Conservation (phyloP, 1,284 basidiomycete species). For the Schizophyllum amplum region DNA sequence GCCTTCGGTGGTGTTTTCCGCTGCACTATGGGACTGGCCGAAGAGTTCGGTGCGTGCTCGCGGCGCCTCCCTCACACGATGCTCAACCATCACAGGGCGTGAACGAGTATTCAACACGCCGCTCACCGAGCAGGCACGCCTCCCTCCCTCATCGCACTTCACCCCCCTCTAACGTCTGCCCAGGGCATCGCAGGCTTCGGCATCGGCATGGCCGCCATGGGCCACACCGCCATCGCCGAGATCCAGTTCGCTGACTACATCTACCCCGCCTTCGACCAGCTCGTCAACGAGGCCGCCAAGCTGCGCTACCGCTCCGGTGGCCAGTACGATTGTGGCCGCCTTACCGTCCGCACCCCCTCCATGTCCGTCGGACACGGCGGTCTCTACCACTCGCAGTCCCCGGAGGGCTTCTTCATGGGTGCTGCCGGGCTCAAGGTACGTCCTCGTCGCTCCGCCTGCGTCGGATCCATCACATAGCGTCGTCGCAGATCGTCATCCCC, state of each 20-base stretch:
- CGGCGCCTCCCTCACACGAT: constrained; percentile 1
- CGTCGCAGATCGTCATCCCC: constrained; percentile 75
- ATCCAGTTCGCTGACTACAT: constrained; percentile 89
- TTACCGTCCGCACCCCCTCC: constrained; percentile 84
- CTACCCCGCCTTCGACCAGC: constrained; percentile 89
- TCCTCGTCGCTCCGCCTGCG: neutral
- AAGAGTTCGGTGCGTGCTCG: constrained; percentile 70
- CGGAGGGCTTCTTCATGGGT: constrained; percentile 91
- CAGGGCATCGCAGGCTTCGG: constrained; percentile 88
- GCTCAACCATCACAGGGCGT: constrained; percentile 41
- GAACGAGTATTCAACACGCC: constrained; percentile 96
- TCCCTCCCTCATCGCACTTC: neutral
- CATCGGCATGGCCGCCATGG: constrained; percentile 88
- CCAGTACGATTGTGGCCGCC: constrained; percentile 71
- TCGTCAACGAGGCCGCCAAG: constrained; percentile 96
- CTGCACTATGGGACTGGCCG: constrained; percentile 84
- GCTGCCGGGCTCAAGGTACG: constrained; percentile 82
- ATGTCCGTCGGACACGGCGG: constrained; percentile 93
- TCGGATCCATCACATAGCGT: neutral
- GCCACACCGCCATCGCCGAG: constrained; percentile 91
- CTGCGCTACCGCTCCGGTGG: constrained; percentile 87
- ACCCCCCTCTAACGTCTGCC: neutral
- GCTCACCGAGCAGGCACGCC: constrained; percentile 65
- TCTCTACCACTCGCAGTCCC: constrained; percentile 90
- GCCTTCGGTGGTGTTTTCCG: constrained; percentile 92